Evolutionary conservation across 768 basidiomycete species (phyloP).

Genomic region (Hericium alpestre): DNA sequence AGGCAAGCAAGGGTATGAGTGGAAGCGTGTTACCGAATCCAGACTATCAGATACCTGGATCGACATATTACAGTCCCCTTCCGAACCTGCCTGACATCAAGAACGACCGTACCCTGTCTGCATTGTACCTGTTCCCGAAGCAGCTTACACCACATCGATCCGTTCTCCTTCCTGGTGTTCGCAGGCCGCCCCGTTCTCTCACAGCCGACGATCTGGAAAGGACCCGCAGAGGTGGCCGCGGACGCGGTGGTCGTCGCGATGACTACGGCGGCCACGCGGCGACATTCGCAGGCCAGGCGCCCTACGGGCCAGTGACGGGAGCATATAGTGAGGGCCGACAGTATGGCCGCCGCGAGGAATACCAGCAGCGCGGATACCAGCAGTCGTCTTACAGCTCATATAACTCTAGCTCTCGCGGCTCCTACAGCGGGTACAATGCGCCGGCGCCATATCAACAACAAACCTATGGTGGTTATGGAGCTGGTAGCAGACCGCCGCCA

Average conservation of each 20-base stretch:
- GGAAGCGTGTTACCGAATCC: conserved; percentile 78
- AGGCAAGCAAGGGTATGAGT: conserved; percentile 65
- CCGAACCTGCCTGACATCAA: conserved; percentile 64
- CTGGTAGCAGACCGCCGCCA: conserved; percentile 11
- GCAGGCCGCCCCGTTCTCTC: conserved; percentile 47
- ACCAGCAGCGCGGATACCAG: conserved; percentile 15
- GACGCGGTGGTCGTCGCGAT: conserved; percentile 18
- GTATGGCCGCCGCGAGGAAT: conserved; percentile 32
- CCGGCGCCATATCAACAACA: conserved; percentile 19
- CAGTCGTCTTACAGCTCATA: conserved; percentile 6
- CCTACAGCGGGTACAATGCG: conserved; percentile 14
- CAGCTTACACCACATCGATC: conserved; percentile 82
- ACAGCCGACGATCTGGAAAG: conserved; percentile 61
- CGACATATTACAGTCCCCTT: conserved; percentile 78
- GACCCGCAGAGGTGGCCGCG: conserved; percentile 36
- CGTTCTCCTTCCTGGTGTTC: conserved; percentile 65
- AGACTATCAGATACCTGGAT: conserved; percentile 73
- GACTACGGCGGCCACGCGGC: background rate
- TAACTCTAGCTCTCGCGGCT: conserved; percentile 15
- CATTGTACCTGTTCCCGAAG: conserved; percentile 79
- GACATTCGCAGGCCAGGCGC: background rate
- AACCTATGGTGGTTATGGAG: conserved; percentile 23
- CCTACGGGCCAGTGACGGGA: background rate
- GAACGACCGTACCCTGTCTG: conserved; percentile 82
- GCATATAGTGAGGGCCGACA: conserved; percentile 38